Conservation (phyloP, 176 grass and related monocot genomes). For the Carex parvula region DNA sequence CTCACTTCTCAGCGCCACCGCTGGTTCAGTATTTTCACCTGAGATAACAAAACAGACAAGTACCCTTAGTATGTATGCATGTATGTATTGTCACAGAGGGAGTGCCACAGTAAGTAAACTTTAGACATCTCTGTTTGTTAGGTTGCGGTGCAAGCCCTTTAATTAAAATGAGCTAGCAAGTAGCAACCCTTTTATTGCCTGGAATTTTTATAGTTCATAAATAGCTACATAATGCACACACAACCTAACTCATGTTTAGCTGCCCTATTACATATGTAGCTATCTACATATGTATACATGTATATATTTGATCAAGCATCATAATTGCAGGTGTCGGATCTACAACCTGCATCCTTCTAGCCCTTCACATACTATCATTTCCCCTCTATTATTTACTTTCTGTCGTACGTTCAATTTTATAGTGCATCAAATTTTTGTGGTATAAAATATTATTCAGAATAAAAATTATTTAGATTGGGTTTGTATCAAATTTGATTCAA, state of each 20-base stretch:
- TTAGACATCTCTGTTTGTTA: too few relatives aligned
- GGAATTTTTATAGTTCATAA: conserved; percentile 7
- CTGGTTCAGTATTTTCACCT: neutral
- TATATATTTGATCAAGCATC: conserved; percentile 22
- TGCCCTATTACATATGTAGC: neutral
- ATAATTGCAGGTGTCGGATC: conserved; percentile 29
- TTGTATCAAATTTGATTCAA: too few relatives aligned
- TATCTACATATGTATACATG: neutral
- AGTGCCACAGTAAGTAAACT: neutral
- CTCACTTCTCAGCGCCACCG: neutral
- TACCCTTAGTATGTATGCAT: too few relatives aligned
- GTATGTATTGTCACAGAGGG: neutral
- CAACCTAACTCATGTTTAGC: conserved; percentile 9
- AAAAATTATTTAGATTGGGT: too few relatives aligned
- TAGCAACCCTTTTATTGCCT: conserved; percentile 10
- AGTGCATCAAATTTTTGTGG: too few relatives aligned
- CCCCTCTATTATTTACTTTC: too few relatives aligned
- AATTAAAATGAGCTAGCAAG: conserved; percentile 8
- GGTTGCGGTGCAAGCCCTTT: neutral
- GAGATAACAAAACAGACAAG: neutral
- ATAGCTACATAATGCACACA: neutral
- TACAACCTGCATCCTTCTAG: neutral
- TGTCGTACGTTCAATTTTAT: too few relatives aligned
- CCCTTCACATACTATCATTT: neutral
- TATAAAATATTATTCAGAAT: too few relatives aligned